Percentiles rank a stretch among this genome's conserved stretches.
Conservation (phyloP, 257 asterid genomes). For the Nicotiana noctiflora region DNA sequence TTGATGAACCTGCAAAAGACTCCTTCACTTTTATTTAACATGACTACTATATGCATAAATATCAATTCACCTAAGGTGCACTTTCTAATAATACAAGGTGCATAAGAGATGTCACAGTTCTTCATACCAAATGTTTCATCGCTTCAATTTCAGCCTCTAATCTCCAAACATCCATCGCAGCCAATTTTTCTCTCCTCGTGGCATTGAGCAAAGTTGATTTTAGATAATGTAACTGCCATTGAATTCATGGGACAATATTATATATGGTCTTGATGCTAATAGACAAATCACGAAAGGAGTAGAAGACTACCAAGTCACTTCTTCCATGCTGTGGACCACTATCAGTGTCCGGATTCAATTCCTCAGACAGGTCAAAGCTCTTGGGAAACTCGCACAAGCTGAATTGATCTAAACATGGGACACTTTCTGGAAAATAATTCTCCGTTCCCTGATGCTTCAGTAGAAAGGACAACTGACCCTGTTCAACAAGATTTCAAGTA, state of each 20-base stretch:
- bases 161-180: constrained; percentile 44
- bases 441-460: constrained; percentile 47
- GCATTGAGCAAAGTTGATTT: constrained; percentile 43
- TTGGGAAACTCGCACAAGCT: constrained; percentile 28
- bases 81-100: constrained; percentile 1
- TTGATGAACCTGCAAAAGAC: constrained; percentile 41
- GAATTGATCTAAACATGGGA: constrained; percentile 28
- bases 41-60: not conserved
- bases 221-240: constrained; percentile 41
- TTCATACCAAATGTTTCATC: constrained; percentile 41
- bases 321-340: constrained; percentile 17
- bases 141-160: constrained; percentile 48
- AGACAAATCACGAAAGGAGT: not conserved
- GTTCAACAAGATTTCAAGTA: constrained; percentile 22
- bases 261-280: not conserved
- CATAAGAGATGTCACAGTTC: not conserved
- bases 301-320: constrained; percentile 29
- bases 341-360: constrained; percentile 20
- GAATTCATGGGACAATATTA: constrained; percentile 12
- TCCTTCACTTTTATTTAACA: not conserved
- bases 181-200: constrained; percentile 40
- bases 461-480: constrained; percentile 73
- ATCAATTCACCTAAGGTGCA: not conserved
- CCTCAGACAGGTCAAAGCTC: constrained; percentile 27
- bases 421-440: constrained; percentile 15